A percentile compares a stretch with the other conserved stretches of the same genome.
These are phyloP conservation scores for Schizosaccharomyces lindneri DNA, from an alignment of 805 yeast species.

Conservation along the genomic window DNA sequence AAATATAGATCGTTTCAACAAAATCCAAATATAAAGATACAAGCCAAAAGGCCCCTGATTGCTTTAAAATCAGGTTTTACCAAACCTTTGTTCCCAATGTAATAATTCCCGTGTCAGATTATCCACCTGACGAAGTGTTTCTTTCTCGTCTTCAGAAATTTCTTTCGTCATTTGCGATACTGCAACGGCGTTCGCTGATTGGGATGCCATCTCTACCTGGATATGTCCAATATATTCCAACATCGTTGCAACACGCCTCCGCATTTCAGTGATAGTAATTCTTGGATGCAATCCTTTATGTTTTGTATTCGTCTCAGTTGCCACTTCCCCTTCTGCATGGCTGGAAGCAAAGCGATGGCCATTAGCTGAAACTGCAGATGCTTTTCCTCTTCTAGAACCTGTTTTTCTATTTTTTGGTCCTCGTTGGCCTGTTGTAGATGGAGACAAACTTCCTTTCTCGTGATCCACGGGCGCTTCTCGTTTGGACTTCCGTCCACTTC, in stretches of 20 bases:
- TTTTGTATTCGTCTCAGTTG: neutral
- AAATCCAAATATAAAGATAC: neutral
- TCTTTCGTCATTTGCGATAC: conserved; percentile 4
- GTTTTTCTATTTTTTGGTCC: neutral
- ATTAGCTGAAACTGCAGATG: neutral
- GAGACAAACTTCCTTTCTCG: neutral
- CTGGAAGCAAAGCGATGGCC: neutral
- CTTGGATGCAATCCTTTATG: conserved; percentile 66
- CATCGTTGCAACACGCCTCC: conserved; percentile 68
- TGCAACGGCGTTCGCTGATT: conserved; percentile 29
- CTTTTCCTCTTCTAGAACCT: neutral
- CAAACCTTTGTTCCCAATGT: conserved; percentile 57
- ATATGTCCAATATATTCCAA: conserved; percentile 75
- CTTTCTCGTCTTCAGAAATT: conserved; percentile 12
- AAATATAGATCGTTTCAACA: neutral
- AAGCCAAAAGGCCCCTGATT: too few species aligned
- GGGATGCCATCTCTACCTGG: conserved; percentile 57
- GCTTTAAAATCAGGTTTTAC: conserved; percentile 8
- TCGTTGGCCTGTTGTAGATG: neutral
- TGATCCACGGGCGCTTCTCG: neutral
- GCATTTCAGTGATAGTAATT: conserved; percentile 57
- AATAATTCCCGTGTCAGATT: conserved; percentile 43
- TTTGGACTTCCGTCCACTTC: neutral
- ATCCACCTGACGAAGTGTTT: conserved; percentile 34
- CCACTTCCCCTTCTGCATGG: neutral